Base-by-base conservation (phyloP, 768 basidiomycete species). In the Amylocystis lapponica region DNA sequence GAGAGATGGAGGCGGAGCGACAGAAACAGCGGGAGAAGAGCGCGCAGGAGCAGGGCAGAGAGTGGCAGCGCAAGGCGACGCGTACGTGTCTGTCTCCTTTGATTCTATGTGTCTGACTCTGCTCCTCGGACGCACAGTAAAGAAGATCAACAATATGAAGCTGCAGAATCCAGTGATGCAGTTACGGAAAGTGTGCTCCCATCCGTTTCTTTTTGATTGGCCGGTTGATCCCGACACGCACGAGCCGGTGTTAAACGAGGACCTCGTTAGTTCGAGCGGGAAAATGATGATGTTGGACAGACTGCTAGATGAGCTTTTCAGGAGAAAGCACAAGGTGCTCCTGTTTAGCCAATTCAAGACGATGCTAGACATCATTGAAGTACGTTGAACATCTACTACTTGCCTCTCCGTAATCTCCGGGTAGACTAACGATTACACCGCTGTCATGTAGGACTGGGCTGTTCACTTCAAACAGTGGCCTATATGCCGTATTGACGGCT, bases 231-330 rank as follows among this genome's bases (percentile, higher is more conserved):
- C 74, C 1, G 53, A 66, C 5, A 86, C 83, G 1, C 68, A 67
- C n/a, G 64, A 80, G 31, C 76, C 76, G 0, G 68, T 84, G 32
- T 63, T 94, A 29, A 80, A 87, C 51, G 81, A 87, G 20, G 81
- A 93, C 54, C 69, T 97, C 25, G 78, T 94, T 20, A 81, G 85
- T 44, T 80, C 81, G 1, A 91, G 87, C 44, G 96, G 96, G 14
- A 99, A 99, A 72, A 98, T 98, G 95, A 84, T 98, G 74, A 69
- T 99, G 2, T 76, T 99, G 1, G 88, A 97, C 49, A 79, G 93
- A 5, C 68, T 99, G 8, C 74, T 99, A 7, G 78, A 78, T 25
- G 92, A 83, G 43, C 66, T 99, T 23, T 90, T 98, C 64, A 69
- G 67, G 29, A 67, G 82, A 3, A 77, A 74, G 7, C 93, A 95